These are phyloP conservation scores for Chlorella sp. DNA, from an alignment of 139 green algal genomes.

Conservation along the genomic window DNA sequence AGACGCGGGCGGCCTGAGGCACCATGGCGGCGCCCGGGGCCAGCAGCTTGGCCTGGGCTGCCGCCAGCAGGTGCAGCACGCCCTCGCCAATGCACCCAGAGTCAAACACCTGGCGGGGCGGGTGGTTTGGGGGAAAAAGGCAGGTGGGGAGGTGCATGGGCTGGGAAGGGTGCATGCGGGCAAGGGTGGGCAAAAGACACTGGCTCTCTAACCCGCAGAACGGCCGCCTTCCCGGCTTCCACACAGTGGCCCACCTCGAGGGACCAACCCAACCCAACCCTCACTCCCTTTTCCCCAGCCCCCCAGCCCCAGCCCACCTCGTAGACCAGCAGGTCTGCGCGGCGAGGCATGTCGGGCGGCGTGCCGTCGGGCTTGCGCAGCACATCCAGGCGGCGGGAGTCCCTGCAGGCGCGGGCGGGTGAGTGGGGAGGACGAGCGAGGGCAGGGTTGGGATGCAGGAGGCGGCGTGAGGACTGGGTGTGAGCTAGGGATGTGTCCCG, in stretches of 20 bases:
- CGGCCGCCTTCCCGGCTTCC: no score
- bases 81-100: slow-evolving; percentile 86
- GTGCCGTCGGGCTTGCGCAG: slow-evolving; percentile 64
- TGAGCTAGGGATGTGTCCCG: no score
- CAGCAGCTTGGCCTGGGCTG: slow-evolving; percentile 61
- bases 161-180: not conserved
- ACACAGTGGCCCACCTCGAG: not conserved
- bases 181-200: not conserved
- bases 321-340: slow-evolving; percentile 67
- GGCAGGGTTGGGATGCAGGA: not conserved
- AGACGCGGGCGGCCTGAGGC: slow-evolving; percentile 66
- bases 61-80: slow-evolving; percentile 74
- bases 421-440: not conserved
- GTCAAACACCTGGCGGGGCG: slow-evolving; percentile 76
- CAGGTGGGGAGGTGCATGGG: no score
- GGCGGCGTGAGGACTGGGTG: not conserved
- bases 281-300: not conserved
- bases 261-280: not conserved
- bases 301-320: slow-evolving; percentile 59
- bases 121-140: not conserved
- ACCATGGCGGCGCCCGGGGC: slow-evolving; percentile 59
- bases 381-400: slow-evolving; percentile 62
- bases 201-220: no score
- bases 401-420: slow-evolving; percentile 30
- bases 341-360: slow-evolving; percentile 63